Evolutionary conservation across 75 land plant species (phyloP).

Genomic region (Selaginella moellendorffii): DNA sequence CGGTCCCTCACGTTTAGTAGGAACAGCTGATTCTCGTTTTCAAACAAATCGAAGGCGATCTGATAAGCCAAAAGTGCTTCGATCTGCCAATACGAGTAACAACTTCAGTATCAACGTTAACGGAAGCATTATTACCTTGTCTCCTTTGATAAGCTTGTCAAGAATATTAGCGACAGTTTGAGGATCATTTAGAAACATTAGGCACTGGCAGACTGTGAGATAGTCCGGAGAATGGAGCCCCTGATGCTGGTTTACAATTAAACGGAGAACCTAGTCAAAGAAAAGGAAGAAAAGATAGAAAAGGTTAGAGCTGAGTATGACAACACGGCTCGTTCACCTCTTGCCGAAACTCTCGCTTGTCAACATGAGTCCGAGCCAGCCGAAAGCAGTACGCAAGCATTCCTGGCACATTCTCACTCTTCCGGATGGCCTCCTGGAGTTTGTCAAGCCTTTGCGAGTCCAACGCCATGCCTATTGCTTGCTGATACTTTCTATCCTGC

Average conservation of each 20-base stretch:
- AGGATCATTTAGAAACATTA: slow-evolving; percentile 91
- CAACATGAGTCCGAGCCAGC: slow-evolving; percentile 78
- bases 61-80: slow-evolving; percentile 86
- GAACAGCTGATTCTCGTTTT: slow-evolving; percentile 84
- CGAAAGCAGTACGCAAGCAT: slow-evolving; percentile 71
- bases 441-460: slow-evolving; percentile 92
- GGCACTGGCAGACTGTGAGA: slow-evolving; percentile 86
- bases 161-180: slow-evolving; percentile 60
- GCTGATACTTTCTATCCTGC: slow-evolving; percentile 81
- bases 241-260: slow-evolving; percentile 70
- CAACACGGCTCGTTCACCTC: slow-evolving; percentile 35
- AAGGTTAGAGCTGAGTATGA: background rate
- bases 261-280: slow-evolving; percentile 56
- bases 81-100: slow-evolving; percentile 24
- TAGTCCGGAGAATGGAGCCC: slow-evolving; percentile 80
- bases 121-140: slow-evolving; percentile 25
- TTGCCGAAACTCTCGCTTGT: slow-evolving; percentile 72
- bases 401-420: slow-evolving; percentile 72
- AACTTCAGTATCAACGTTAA: background rate
- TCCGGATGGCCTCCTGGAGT: slow-evolving; percentile 80
- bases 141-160: slow-evolving; percentile 62
- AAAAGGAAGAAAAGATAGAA: background rate
- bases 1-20: slow-evolving; percentile 64
- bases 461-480: slow-evolving; percentile 88
- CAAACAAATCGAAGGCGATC: slow-evolving; percentile 89